Percentiles rank a stretch among this genome's conserved stretches.
Evolutionary conservation across 306 rosid genomes (phyloP).

Genomic region (Sechiopsis laciniata): DNA sequence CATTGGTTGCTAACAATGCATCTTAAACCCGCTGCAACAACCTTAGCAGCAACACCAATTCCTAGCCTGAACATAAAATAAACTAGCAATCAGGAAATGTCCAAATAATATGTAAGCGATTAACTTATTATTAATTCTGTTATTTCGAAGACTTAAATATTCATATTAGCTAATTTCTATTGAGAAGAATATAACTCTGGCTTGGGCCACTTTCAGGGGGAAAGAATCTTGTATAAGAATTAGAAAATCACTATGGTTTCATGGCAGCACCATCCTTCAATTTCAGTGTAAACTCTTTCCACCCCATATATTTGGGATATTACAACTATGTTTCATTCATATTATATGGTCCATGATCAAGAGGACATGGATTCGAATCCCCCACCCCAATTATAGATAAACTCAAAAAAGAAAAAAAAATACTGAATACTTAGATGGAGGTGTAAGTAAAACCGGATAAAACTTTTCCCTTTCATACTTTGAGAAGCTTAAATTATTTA

Average conservation of each 20-base stretch:
- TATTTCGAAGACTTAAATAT: not conserved
- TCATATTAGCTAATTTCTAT: not conserved
- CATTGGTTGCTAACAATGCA: constrained; percentile 49
- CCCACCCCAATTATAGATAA: too few relatives aligned
- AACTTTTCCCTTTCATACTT: not conserved
- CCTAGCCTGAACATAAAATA: constrained; percentile 29
- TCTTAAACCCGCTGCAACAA: constrained; percentile 36
- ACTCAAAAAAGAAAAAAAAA: too few relatives aligned
- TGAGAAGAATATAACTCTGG: not conserved
- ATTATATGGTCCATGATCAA: not conserved
- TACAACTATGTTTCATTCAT: not conserved
- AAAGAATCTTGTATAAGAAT: not conserved
- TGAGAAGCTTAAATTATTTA: constrained; percentile 13
- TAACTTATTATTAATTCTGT: not conserved
- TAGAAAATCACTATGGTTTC: not conserved
- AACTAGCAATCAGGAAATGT: not conserved
- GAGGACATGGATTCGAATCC: too few relatives aligned
- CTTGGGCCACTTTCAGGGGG: not conserved
- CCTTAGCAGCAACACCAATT: constrained; percentile 34
- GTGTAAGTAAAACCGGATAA: not conserved
- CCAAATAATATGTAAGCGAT: not conserved
- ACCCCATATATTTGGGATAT: not conserved
- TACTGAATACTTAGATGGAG: not conserved
- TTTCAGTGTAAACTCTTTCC: not conserved
- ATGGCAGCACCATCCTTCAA: not conserved